Evolutionary conservation across 371 early-diverging fungal genomes (phyloP), one percentile per base, ranked within the genome.

Genomic region (Mortierella sp.): DNA sequence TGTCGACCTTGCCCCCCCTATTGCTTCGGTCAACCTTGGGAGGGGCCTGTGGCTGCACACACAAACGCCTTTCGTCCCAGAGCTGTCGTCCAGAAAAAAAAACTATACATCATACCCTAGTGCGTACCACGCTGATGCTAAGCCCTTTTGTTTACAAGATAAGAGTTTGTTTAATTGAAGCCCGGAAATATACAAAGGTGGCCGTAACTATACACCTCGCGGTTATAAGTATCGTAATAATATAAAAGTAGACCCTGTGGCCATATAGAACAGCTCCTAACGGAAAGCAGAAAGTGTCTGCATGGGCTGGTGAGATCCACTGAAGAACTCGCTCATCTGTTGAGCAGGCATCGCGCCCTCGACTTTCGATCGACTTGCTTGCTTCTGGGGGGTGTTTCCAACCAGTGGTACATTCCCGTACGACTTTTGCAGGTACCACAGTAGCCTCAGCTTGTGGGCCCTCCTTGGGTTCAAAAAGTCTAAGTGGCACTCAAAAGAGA

Each of bases 341-440:
- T 64, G 50, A 0, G 57, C 49, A 0, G 75, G 48, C 41, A 75
- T n/a, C 6, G 63, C 55, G 0, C 75, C 75, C 41, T 75, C 75
- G 11, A 75, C 69, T 47, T 75, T 75, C 47, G 75, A 59, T 19
- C 75, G 60, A 34, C 62, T 67, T 6, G 59, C 60, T 21, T 34
- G 42, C 55, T 75, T 67, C 19, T 53, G 55, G 0, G 55, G 47
- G 2, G 49, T 12, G 26, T 49, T 42, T n/a, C 68, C 75, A 4
- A 73, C 75, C 19, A 75, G 32, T 9, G 75, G 75, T 27, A 75
- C 47, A n/a, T 47, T 56, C 9, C 51, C 42, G 24, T 68, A 75
- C 15, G 75, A 63, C 60, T 75, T 75, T 47, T 75, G 75, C 19
- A 75, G 43, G 49, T 75, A 75, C 75, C 75, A 75, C 15, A 75